Base-by-base conservation (phyloP, 1,284 basidiomycete species). In the Moniliophthora roreri region DNA sequence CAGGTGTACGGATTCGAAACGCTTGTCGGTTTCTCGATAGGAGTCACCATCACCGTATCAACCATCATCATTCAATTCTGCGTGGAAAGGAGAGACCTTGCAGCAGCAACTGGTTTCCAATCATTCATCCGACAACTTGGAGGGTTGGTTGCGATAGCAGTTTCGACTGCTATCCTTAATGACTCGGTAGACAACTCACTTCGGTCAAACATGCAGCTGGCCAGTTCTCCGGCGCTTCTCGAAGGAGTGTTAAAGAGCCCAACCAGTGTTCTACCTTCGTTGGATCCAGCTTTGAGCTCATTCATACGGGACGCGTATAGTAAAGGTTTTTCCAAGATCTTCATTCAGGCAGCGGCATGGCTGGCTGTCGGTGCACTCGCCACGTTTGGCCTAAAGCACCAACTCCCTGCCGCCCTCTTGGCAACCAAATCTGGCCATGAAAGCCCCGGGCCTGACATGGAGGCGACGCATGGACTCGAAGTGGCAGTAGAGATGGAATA, bases 1-100 rank as follows among this genome's bases (percentile, higher is more conserved):
- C 23, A 15, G 2, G 16, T 46, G 11, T 46, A 46, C 18, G 44
- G 44, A 5, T 46, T 46, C 44, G 24, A 46, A 23, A 46, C 32
- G 4, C 44, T 46, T 34, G 23, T 46, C 32, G 44, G 44, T 13
- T 46, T 46, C 26, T 46, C 44, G 3, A 46, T 46, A 15, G 44
- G 24, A 13, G 44, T 46, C 9, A 46, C 44, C 6, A 46, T 46
- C 44, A 46, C 44, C 23, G 44, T 46, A 9, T 46, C 44, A 9
- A 46, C 32, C 21, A 34, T 46, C 15, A 46, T 46, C 23, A 34
- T 46, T 4, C 23, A 26, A 18, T 46, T 46, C 24, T 34, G 44
- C 44, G 44, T 46, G 6, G 44, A 46, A 20, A 18, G 44, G 28
- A 11, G 44, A 4, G 44, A 46, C 18, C 23, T 46, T 18, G 44